Base-by-base conservation (phyloP, 768 basidiomycete species). In the Auricularia auricula-judae region DNA sequence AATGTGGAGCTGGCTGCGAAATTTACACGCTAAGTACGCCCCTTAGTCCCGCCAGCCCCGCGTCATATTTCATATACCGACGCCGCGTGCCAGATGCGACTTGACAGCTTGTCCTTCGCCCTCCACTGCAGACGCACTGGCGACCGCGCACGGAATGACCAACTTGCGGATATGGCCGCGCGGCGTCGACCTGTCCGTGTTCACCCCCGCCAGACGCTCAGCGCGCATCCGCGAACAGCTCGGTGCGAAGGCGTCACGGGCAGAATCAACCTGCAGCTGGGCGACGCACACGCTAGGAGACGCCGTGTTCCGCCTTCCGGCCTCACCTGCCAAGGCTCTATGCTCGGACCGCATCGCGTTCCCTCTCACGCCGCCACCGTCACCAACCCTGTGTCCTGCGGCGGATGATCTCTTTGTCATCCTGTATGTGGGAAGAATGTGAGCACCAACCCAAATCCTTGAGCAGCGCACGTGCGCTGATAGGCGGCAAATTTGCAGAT, bases 71-170 rank as follows among this genome's bases (percentile, higher is more conserved):
- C 34, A 59, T 67, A 14, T 68, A 67, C 61, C 39, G 39, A 42
- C 47, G 29, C 29, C 29, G 29, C 29, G 29, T 29, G 29, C 18
- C 33, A 74, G 73, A 47, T 73, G 74, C 56, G 67, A 72, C 34
- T 67, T 77, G 8, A 77, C 76, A 0, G 73, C 76, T 21, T 78
- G 78, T 65, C 78, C 78, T 0, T 78, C 77, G 0, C 72, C 72
- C 1, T 77, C 76, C 0, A 79, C 78, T 0, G 65, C 66, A 2
- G 64, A 70, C 18, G 76, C 76, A 72, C 72, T 79, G 2, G 64
- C 68, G 12, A 66, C 61, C 0, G 72, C 75, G 23, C 56, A 59
- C 51, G 66, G 69, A 0, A 76, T 78, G 63, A 64, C 66, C 0
- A 70, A 73, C 63, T 68, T 76, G 16, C 70, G 77, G 3, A 67